Evolutionary conservation across 2,329 filamentous ascomycete species (phyloP).

Genomic region (Rutstroemia sydowiana): DNA sequence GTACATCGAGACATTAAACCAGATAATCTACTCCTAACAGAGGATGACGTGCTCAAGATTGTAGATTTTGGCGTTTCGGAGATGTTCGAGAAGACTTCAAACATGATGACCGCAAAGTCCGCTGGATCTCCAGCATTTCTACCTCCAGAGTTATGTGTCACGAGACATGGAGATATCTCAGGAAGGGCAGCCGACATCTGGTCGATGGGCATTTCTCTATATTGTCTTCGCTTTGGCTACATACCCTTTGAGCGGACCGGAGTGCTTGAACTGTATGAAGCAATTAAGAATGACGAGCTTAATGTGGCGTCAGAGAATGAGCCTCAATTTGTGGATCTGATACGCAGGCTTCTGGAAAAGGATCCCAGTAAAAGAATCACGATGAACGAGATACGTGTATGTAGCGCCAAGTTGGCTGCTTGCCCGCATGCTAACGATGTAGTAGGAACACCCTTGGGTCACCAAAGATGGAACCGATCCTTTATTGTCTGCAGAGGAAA

Average conservation of each 20-base stretch:
- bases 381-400: constrained; percentile 74
- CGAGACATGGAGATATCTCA: constrained; percentile 78
- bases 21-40: constrained; percentile 85
- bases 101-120: constrained; percentile 89
- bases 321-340: constrained; percentile 65
- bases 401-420: constrained; percentile 26
- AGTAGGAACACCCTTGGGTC: constrained; percentile 85
- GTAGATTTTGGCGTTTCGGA: constrained; percentile 99
- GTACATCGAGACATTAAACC: constrained; percentile 97
- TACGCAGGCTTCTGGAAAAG: constrained; percentile 71
- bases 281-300: constrained; percentile 67
- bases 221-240: constrained; percentile 80
- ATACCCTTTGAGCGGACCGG: constrained; percentile 78
- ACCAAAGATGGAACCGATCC: constrained; percentile 72
- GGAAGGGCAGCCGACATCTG: constrained; percentile 91
- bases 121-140: constrained; percentile 93
- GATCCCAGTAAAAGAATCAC: constrained; percentile 75
- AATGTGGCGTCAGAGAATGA: constrained; percentile 57
- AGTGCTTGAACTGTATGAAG: constrained; percentile 81
- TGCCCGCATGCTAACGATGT: background rate
- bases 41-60: constrained; percentile 90
- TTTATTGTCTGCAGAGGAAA: constrained; percentile 75
- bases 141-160: constrained; percentile 83
- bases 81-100: constrained; percentile 84
- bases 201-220: constrained; percentile 96